Evolutionary conservation across 2,329 filamentous ascomycete genomes (phyloP).

Genomic region (Capronia epimyces): DNA sequence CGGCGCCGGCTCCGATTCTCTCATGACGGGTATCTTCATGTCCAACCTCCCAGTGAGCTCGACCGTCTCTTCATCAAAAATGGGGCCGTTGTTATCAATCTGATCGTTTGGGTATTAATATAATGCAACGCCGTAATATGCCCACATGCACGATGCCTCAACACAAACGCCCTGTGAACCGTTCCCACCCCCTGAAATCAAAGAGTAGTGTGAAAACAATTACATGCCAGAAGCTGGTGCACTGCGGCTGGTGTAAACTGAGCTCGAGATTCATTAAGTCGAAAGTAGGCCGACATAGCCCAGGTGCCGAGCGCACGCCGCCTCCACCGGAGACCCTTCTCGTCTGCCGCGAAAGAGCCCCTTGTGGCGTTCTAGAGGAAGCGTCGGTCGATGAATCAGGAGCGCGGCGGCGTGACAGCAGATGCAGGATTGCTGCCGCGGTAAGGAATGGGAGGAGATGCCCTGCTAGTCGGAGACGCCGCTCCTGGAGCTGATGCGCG

Average conservation of each 20-base stretch:
- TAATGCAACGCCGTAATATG: conserved; percentile 14
- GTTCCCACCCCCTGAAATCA: background rate
- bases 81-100: background rate
- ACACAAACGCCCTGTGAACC: background rate
- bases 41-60: conserved; percentile 13
- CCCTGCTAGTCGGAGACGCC: conserved; percentile 23
- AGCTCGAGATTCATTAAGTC: conserved; percentile 2
- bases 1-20: conserved; percentile 11
- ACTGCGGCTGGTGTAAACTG: background rate
- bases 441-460: conserved; percentile 25
- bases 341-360: background rate
- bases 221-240: conserved; percentile 8
- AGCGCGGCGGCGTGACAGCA: conserved; percentile 19
- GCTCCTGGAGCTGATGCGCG: conserved; percentile 40
- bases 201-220: conserved; percentile 4
- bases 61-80: conserved; percentile 18
- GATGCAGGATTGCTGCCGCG: conserved; percentile 18
- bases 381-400: conserved; percentile 11
- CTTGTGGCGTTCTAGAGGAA: background rate
- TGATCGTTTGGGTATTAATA: conserved; percentile 3
- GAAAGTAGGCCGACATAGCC: conserved; percentile 3
- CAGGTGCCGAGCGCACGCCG: background rate
- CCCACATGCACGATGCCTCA: conserved; percentile 6
- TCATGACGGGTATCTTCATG: conserved; percentile 21
- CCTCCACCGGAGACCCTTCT: background rate